These are phyloP conservation scores for Aspergillus sp. DNA, from an alignment of 2,329 filamentous ascomycete genomes.

Conservation along the genomic window DNA sequence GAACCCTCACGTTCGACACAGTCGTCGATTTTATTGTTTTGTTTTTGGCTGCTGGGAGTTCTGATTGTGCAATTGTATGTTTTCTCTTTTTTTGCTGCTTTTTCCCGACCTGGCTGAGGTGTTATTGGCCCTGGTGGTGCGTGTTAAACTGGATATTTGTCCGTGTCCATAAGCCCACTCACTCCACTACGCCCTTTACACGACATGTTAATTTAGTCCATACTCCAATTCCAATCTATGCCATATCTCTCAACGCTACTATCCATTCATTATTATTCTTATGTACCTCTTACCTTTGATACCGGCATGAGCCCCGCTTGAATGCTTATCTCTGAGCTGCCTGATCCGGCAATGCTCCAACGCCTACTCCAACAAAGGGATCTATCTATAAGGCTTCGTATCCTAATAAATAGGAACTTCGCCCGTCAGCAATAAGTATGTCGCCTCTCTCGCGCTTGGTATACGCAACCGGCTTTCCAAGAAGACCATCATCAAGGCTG, in stretches of 20 bases:
- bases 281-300: not conserved
- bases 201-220: too few relatives aligned
- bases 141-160: not conserved
- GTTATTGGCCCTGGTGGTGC: not conserved
- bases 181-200: too few relatives aligned
- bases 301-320: conserved; percentile 2
- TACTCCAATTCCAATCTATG: too few relatives aligned
- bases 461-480: not conserved
- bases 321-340: conserved; percentile 6
- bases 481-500: conserved; percentile 2
- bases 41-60: conserved; percentile 14
- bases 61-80: not conserved
- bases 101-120: not conserved
- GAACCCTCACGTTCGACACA: conserved; percentile 38
- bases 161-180: conserved; percentile 2
- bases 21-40: conserved; percentile 35
- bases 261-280: too few relatives aligned
- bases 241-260: too few relatives aligned
- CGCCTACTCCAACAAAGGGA: conserved; percentile 2
- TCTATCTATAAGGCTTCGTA: not conserved
- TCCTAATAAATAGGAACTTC: not conserved
- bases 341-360: conserved; percentile 2
- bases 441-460: not conserved
- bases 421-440: not conserved
- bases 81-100: not conserved